Evolutionary conservation across 108 stramenopile genomes (phyloP), one percentile per base, ranked within the genome.

Genomic region (Cyclotella baltica): DNA sequence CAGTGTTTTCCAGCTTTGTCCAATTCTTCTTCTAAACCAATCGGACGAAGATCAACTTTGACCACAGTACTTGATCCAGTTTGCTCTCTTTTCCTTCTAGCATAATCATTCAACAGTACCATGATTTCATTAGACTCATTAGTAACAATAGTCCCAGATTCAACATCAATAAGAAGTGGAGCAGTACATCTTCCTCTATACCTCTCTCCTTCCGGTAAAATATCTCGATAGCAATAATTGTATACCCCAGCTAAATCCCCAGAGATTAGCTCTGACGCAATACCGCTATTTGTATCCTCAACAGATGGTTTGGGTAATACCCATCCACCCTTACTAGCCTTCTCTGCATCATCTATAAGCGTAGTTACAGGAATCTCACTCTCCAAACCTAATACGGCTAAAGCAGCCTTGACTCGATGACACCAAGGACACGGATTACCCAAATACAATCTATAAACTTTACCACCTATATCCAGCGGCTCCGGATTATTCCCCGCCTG

Each of bases 391-490:
- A 86, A 76, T 18, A 88, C 66, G 34, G 80, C 85, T 40, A 88
- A 77, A 23, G 85, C 84, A 62, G 88, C 83, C 38, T 51, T 75
- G 6, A 85, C 76, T 46, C 94, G 47, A 59, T 83, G 83, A 47
- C 83, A 83, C 92, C 92, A 92, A 22, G 98, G 97, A 83, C 98
- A 97, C 10, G 96, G 93, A 81, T 96, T 95, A 9, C 96, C 97
- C 31, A 97, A 76, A 58, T 97, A 97, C 18, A 98, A 50, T 77
- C 95, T 94, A 87, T 98, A 98, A 30, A 90, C 75, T 23, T 62
- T 47, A 2, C 84, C 86, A 20, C 63, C 46, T 61, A 83, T 25
- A 23, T 73, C 66, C 47, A 83, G 8, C 28, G 72, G 83, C 18
- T 61, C 35, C 13, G 85, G 80, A 61, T 78, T 64, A 46, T 85